Evolutionary conservation across 2,329 filamentous ascomycete species (phyloP).

Genomic region (Pseudocercospora fuligena): DNA sequence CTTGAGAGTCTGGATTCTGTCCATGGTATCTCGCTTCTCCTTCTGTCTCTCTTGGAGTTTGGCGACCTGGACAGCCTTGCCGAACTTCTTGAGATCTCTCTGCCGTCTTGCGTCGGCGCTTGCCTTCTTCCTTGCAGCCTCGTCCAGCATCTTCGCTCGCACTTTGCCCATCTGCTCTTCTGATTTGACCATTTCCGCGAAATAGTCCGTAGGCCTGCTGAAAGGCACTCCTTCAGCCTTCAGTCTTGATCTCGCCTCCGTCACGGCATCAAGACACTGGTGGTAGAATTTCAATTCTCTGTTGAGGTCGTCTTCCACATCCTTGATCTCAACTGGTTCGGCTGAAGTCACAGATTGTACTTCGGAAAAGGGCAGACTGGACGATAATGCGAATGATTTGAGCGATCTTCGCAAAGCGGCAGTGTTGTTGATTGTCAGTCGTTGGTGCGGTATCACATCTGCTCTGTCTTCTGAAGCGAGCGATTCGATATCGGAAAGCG

Average conservation of each 20-base stretch:
- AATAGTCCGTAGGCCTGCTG: conserved; percentile 89
- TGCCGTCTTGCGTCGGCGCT: conserved; percentile 87
- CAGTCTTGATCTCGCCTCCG: conserved; percentile 72
- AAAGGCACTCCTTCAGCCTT: conserved; percentile 85
- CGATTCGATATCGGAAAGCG: conserved; percentile 84
- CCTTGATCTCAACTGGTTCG: conserved; percentile 72
- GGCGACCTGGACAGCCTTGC: conserved; percentile 95
- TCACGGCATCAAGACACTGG: conserved; percentile 80
- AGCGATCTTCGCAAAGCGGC: conserved; percentile 79
- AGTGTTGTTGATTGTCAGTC: conserved; percentile 97
- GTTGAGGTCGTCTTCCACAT: conserved; percentile 88
- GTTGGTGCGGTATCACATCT: conserved; percentile 86
- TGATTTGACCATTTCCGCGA: conserved; percentile 98
- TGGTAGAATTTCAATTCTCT: conserved; percentile 93
- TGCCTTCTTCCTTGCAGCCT: conserved; percentile 90
- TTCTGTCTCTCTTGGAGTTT: conserved; percentile 94
- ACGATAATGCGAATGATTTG: conserved; percentile 75
- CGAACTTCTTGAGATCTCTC: conserved; percentile 97
- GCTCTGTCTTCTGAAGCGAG: conserved; percentile 78
- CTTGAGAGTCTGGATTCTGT: conserved; percentile 95
- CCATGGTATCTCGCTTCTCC: conserved; percentile 88
- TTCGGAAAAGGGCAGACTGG: conserved; percentile 76
- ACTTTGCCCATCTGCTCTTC: conserved; percentile 98
- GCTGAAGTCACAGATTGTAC: conserved; percentile 77
- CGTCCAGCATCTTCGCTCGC: conserved; percentile 89